Percentiles rank a stretch among this genome's conserved stretches.
Conservation (phyloP, 805 yeast genomes). For the Isabelozyma rhagii region DNA sequence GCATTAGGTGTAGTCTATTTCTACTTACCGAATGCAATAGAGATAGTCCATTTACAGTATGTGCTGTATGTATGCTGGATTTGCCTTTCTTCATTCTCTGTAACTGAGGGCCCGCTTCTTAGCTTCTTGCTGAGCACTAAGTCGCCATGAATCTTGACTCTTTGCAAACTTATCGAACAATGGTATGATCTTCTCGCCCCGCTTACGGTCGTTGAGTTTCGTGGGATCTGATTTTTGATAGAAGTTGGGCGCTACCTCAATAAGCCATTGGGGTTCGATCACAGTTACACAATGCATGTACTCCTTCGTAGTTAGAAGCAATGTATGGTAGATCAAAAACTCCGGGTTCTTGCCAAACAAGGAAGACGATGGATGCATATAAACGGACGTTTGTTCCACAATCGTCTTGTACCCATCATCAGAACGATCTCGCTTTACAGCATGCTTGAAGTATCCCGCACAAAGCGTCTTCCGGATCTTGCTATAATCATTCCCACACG, state of each 20-base stretch:
- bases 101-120: conserved; percentile 14
- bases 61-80: too few relatives aligned
- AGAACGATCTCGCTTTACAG: conserved; percentile 54
- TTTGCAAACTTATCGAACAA: conserved; percentile 57
- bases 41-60: too few relatives aligned
- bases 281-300: conserved; percentile 86
- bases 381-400: conserved; percentile 68
- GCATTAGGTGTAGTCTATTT: too few relatives aligned
- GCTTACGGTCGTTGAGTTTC: conserved; percentile 48
- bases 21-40: too few relatives aligned
- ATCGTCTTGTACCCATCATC: conserved; percentile 57
- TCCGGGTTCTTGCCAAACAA: conserved; percentile 63
- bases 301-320: conserved; percentile 80
- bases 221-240: conserved; percentile 60
- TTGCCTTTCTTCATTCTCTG: conserved; percentile 1
- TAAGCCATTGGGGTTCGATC: conserved; percentile 81
- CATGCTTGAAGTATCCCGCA: conserved; percentile 65
- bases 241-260: conserved; percentile 67
- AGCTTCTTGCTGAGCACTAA: conserved; percentile 42
- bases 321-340: conserved; percentile 77
- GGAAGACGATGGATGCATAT: conserved; percentile 84
- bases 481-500: conserved; percentile 58
- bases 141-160: conserved; percentile 72
- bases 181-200: conserved; percentile 69
- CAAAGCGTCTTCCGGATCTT: conserved; percentile 58